These are phyloP conservation scores for Glutinoglossum americanum DNA, from an alignment of 495 filamentous ascomycete genomes.

Conservation along the genomic window DNA sequence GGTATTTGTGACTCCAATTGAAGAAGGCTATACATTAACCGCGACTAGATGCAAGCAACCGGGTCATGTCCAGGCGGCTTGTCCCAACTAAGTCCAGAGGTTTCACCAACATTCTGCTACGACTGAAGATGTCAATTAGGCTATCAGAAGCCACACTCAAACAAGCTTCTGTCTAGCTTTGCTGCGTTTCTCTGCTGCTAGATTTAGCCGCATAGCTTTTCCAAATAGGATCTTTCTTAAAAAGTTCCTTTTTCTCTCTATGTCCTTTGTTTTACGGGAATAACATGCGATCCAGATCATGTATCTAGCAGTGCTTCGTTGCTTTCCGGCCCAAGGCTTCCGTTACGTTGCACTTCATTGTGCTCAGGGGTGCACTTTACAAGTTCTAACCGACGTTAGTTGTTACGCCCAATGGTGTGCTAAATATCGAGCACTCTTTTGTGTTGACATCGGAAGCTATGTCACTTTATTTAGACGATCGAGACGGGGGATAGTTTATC, in stretches of 20 bases:
- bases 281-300: not conserved
- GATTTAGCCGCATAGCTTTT: not conserved
- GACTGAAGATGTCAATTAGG: not conserved
- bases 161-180: not conserved
- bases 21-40: constrained; percentile 7
- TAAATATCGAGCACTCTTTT: not conserved
- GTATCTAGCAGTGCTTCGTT: not conserved
- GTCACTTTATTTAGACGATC: not conserved
- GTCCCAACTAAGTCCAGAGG: constrained; percentile 39
- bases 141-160: not conserved
- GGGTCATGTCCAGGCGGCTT: constrained; percentile 84
- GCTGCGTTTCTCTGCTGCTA: not conserved
- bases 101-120: not conserved
- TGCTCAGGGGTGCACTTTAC: not conserved
- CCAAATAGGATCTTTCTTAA: not conserved
- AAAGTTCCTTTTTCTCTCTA: not conserved
- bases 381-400: not conserved
- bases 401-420: not conserved
- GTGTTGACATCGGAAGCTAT: not conserved
- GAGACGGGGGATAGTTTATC: not conserved
- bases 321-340: not conserved
- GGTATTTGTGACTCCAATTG: constrained; percentile 5
- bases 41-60: constrained; percentile 59
- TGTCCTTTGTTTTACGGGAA: not conserved
- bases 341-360: not conserved